Conservation (phyloP, 805 yeast species). For the Saturnispora gosingensis region DNA sequence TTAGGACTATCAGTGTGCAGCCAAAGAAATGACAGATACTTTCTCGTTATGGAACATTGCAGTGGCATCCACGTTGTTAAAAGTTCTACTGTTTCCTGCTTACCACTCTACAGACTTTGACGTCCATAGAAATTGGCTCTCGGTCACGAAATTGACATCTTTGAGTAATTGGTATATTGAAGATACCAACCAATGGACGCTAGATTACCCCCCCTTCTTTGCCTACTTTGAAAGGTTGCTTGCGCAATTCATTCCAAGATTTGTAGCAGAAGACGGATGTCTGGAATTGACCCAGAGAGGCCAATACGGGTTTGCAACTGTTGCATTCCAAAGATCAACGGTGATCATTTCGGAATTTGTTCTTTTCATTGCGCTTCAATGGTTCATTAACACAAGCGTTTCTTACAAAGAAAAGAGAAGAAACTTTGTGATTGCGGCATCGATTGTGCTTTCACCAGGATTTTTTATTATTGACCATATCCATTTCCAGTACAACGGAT, state of each 20-base stretch:
- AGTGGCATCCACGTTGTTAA: conserved; percentile 52
- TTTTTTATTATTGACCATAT: conserved; percentile 86
- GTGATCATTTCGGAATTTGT: conserved; percentile 73
- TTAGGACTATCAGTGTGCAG: neutral
- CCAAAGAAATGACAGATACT: conserved; percentile 17
- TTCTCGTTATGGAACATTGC: conserved; percentile 57
- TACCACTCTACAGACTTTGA: conserved; percentile 95
- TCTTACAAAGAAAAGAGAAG: conserved; percentile 32
- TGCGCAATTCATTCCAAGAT: conserved; percentile 57
- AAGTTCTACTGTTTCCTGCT: conserved; percentile 59
- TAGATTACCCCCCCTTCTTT: conserved; percentile 96
- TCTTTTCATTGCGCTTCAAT: conserved; percentile 60
- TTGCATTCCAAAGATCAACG: conserved; percentile 71
- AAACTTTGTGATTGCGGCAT: conserved; percentile 68
- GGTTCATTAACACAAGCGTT: conserved; percentile 47
- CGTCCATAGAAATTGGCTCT: conserved; percentile 95
- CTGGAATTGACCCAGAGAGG: conserved; percentile 60
- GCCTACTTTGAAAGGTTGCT: conserved; percentile 89
- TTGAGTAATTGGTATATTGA: conserved; percentile 77
- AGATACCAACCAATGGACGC: conserved; percentile 75
- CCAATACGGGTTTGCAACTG: conserved; percentile 64
- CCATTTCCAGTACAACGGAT: conserved; percentile 95
- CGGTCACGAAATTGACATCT: conserved; percentile 74
- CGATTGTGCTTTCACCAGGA: conserved; percentile 84
- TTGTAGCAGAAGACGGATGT: conserved; percentile 67